Percentiles rank a stretch among this genome's conserved stretches.
phyloP scores from a whole-genome alignment of 352 stramenopile genomes.

The Globisporangium perplexum region DNA sequence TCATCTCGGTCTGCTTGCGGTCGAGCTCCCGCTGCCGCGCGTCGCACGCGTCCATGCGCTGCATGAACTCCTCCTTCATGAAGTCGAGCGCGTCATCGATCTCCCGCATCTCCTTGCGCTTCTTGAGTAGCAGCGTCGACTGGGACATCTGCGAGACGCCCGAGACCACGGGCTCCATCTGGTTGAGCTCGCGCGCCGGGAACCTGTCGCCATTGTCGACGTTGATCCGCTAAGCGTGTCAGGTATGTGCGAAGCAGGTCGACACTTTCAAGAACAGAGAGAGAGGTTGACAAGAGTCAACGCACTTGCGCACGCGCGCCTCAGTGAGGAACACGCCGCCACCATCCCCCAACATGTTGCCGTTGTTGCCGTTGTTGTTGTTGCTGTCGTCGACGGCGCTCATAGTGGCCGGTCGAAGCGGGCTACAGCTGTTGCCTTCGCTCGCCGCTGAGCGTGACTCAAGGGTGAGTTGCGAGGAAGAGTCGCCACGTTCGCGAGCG shows the following conservation, averaged over 20 bases:
- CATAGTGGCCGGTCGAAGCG: slow-evolving; percentile 2
- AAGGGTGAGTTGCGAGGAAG: no score
- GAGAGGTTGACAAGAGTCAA: no score
- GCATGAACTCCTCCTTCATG: slow-evolving; percentile 91
- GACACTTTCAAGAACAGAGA: no score
- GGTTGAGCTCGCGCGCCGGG: slow-evolving; percentile 46
- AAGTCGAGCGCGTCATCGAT: slow-evolving; percentile 90
- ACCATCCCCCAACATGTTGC: slow-evolving; percentile 34
- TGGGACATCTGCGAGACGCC: slow-evolving; percentile 87
- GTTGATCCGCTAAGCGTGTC: no score
- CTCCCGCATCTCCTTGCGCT: slow-evolving; percentile 92
- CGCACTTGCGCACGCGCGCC: slow-evolving; percentile 33
- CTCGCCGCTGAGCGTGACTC: no score
- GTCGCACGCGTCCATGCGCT: slow-evolving; percentile 86
- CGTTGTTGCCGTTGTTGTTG: slow-evolving; percentile 25
- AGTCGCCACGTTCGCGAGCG: no score
- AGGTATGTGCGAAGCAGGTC: no score
- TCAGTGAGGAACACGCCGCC: slow-evolving; percentile 74
- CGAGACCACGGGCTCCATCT: slow-evolving; percentile 75
- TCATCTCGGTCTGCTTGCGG: slow-evolving; percentile 88
- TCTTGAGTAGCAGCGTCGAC: slow-evolving; percentile 89
- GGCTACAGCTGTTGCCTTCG: no score
- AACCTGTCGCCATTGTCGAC: slow-evolving; percentile 12
- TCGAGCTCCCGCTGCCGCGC: slow-evolving; percentile 76
- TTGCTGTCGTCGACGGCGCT: slow-evolving; percentile 6